Evolutionary conservation across 2,329 filamentous ascomycete genomes (phyloP).

Genomic region (Chaetomium strumarium): DNA sequence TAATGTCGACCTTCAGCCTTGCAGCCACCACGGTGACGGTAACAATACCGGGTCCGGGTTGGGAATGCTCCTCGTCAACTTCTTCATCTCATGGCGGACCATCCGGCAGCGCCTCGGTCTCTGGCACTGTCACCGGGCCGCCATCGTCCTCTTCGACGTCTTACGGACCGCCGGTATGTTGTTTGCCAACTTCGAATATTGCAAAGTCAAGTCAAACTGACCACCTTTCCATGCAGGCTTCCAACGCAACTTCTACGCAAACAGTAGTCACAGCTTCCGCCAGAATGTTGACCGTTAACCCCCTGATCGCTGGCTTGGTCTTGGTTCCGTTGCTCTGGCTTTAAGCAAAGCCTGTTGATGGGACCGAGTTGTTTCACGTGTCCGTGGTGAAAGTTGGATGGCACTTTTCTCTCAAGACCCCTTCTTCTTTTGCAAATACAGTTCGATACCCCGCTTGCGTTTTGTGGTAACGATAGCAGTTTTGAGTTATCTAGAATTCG

Average conservation of each 20-base stretch:
- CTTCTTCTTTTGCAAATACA: too few species aligned
- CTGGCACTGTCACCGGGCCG: background rate
- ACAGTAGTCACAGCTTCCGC: background rate
- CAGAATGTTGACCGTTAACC: background rate
- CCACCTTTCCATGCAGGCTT: background rate
- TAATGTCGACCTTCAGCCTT: constrained; percentile 12
- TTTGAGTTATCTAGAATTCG: too few species aligned
- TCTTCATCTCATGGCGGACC: background rate
- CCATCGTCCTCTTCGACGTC: constrained; percentile 3
- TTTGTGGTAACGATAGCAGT: too few species aligned
- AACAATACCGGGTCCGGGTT: background rate
- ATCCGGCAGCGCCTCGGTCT: background rate
- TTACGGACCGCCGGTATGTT: background rate
- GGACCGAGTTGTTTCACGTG: background rate
- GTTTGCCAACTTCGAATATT: background rate
- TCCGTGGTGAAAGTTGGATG: background rate
- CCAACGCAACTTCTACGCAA: background rate
- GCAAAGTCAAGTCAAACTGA: background rate
- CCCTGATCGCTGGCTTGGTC: background rate
- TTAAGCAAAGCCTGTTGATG: background rate
- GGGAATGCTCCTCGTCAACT: background rate
- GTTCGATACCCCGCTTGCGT: too few species aligned
- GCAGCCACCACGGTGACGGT: constrained; percentile 13
- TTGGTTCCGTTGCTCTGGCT: background rate
- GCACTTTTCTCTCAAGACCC: too few species aligned